phyloP scores from a whole-genome alignment of 1,284 basidiomycete genomes.

The Cystobasidium slooffiae region DNA sequence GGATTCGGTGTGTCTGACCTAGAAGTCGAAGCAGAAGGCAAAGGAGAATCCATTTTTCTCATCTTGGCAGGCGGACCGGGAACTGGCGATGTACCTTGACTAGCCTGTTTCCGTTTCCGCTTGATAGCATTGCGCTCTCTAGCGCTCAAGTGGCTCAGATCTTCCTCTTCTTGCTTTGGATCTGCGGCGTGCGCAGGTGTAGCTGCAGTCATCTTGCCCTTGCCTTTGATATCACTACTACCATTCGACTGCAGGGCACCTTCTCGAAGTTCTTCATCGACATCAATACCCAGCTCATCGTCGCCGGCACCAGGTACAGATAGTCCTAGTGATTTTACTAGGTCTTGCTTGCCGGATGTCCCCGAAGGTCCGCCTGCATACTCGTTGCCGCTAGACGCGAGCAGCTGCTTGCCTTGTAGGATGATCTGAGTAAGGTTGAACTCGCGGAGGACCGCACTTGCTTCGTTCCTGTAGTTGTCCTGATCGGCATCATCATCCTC shows the following conservation, averaged over 20 bases:
- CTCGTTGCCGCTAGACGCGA: conserved; percentile 86
- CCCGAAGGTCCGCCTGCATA: conserved; percentile 77
- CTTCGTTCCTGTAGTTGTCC: conserved; percentile 42
- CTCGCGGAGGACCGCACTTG: conserved; percentile 33
- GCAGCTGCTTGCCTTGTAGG: conserved; percentile 71
- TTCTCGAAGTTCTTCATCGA: conserved; percentile 59
- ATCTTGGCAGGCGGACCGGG: conserved; percentile 47
- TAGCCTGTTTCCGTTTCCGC: conserved; percentile 86
- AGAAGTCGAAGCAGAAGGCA: conserved; percentile 7
- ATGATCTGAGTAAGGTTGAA: conserved; percentile 73
- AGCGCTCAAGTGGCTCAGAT: conserved; percentile 64
- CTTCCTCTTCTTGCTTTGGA: conserved; percentile 43
- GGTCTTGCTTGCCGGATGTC: conserved; percentile 70
- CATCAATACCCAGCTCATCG: conserved; percentile 79
- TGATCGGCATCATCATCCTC: conserved; percentile 42
- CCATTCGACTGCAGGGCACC: conserved; percentile 33
- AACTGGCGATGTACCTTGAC: conserved; percentile 62
- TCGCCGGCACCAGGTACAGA: conserved; percentile 67
- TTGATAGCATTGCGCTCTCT: conserved; percentile 88
- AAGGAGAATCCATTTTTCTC: conserved; percentile 45
- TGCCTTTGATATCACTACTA: background rate
- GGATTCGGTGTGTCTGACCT: conserved; percentile 11
- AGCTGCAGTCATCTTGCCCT: conserved; percentile 22
- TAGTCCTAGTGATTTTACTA: conserved; percentile 79
- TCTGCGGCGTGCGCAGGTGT: conserved; percentile 19